A percentile compares a stretch with the other conserved stretches of the same genome.
Conservation (phyloP, 441 rosid species). For the Breynia disticha region DNA sequence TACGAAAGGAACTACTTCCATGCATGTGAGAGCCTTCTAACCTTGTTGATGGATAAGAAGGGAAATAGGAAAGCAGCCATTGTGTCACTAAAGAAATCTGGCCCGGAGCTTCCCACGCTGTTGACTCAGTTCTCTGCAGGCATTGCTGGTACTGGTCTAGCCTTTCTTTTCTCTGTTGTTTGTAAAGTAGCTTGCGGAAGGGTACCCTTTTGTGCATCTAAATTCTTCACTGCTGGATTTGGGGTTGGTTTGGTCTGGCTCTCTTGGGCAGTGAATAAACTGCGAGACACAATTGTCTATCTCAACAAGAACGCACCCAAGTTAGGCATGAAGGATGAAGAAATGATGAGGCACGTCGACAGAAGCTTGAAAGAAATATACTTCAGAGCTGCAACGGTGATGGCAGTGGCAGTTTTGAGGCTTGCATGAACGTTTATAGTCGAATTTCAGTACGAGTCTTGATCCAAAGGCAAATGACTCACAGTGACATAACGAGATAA, state of each 20-base stretch:
- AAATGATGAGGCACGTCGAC: conserved; percentile 46
- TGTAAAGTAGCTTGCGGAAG: conserved; percentile 48
- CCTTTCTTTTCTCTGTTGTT: conserved; percentile 59
- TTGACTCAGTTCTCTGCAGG: conserved; percentile 62
- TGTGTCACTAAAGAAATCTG: conserved; percentile 62
- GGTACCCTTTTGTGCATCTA: conserved; percentile 52
- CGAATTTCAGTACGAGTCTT: not conserved
- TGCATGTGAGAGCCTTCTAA: conserved; percentile 76
- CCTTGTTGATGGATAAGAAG: conserved; percentile 57
- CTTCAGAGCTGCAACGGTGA: conserved; percentile 58
- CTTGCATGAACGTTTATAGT: conserved; percentile 40
- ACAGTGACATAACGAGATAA: conserved; percentile 5
- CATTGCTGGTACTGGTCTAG: conserved; percentile 82
- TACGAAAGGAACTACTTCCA: conserved; percentile 64
- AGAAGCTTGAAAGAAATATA: conserved; percentile 55
- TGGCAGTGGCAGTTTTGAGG: conserved; percentile 47
- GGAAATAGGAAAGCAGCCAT: conserved; percentile 36
- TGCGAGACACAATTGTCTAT: conserved; percentile 43
- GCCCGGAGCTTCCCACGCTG: conserved; percentile 69
- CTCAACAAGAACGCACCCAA: conserved; percentile 39
- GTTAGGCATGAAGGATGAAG: conserved; percentile 47
- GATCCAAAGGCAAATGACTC: not conserved
- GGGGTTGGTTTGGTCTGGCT: conserved; percentile 83
- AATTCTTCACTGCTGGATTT: conserved; percentile 53
- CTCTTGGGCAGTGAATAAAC: conserved; percentile 63